Conservation (phyloP, 139 green algal species). For the Chlamydomonas incerta region DNA sequence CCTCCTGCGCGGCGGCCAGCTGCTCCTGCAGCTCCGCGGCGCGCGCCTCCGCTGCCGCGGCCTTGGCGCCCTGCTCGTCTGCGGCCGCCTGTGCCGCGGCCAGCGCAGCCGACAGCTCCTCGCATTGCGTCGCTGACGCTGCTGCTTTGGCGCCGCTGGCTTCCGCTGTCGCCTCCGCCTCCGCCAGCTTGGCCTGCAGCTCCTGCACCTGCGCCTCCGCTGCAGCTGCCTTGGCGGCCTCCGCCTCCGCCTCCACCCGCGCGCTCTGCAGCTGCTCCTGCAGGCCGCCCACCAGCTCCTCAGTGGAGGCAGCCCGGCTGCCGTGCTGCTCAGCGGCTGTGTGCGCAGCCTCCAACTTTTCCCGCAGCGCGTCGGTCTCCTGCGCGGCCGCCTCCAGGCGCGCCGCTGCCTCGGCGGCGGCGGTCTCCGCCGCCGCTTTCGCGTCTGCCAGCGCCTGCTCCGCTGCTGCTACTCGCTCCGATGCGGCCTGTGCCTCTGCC, state of each 20-base stretch:
- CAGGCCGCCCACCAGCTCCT: neutral
- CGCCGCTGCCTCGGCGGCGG: neutral
- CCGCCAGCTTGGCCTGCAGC: neutral
- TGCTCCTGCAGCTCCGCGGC: neutral
- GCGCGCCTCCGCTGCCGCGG: neutral
- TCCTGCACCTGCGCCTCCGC: neutral
- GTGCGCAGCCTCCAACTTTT: neutral
- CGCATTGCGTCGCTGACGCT: neutral
- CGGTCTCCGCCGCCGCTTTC: neutral
- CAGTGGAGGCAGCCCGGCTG: neutral
- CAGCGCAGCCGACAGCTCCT: too few relatives aligned
- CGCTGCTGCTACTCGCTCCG: neutral
- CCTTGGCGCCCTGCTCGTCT: neutral
- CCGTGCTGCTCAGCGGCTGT: too few relatives aligned
- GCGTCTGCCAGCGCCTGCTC: neutral
- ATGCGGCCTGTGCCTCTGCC: too few relatives aligned
- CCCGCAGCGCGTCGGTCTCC: neutral
- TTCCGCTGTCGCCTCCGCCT: neutral
- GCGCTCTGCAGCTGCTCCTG: neutral
- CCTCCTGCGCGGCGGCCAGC: neutral
- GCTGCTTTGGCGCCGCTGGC: neutral
- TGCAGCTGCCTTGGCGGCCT: neutral
- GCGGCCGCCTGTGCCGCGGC: neutral
- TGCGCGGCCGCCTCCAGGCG: neutral
- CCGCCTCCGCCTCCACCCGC: neutral